phyloP scores from a whole-genome alignment of 306 rosid genomes.

The Albizia julibrissin region DNA sequence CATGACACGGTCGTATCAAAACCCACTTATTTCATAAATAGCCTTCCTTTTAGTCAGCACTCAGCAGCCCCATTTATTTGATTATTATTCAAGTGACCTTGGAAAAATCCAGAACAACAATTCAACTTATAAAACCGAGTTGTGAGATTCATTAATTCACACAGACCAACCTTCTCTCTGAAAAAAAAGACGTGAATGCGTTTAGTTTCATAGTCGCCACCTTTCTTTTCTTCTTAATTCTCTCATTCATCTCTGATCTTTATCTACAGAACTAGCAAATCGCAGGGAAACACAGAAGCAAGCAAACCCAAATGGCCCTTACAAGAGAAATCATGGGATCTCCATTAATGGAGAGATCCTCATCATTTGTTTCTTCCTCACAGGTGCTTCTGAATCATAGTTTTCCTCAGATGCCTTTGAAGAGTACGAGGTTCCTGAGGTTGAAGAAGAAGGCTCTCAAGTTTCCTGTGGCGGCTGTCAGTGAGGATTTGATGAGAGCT shows the following conservation, averaged over 20 bases:
- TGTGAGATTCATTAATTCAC: not conserved
- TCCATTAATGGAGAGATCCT: slow-evolving; percentile 45
- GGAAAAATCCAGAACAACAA: not conserved
- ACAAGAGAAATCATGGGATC: slow-evolving; percentile 55
- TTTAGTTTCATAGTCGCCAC: not conserved
- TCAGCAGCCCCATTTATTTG: not conserved
- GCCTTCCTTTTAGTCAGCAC: slow-evolving; percentile 43
- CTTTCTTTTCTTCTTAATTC: not conserved
- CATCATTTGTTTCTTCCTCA: slow-evolving; percentile 45
- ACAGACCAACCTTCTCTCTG: not conserved
- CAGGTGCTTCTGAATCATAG: slow-evolving; percentile 21
- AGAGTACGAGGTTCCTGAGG: slow-evolving; percentile 35
- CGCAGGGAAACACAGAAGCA: not conserved
- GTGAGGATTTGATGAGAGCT: slow-evolving; percentile 68
- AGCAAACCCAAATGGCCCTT: slow-evolving; percentile 53
- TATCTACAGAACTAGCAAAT: not conserved
- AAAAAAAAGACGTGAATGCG: not conserved
- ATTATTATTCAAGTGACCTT: slow-evolving; percentile 14
- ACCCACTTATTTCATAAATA: not conserved
- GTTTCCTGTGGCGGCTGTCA: slow-evolving; percentile 75
- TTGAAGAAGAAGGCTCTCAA: slow-evolving; percentile 50
- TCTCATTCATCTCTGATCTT: not conserved
- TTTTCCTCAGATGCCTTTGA: slow-evolving; percentile 40
- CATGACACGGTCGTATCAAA: not conserved
- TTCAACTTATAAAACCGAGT: not conserved